These are phyloP conservation scores for Hsuehochloa calcarea DNA, from an alignment of 176 grass and related monocot genomes.

Conservation along the genomic window DNA sequence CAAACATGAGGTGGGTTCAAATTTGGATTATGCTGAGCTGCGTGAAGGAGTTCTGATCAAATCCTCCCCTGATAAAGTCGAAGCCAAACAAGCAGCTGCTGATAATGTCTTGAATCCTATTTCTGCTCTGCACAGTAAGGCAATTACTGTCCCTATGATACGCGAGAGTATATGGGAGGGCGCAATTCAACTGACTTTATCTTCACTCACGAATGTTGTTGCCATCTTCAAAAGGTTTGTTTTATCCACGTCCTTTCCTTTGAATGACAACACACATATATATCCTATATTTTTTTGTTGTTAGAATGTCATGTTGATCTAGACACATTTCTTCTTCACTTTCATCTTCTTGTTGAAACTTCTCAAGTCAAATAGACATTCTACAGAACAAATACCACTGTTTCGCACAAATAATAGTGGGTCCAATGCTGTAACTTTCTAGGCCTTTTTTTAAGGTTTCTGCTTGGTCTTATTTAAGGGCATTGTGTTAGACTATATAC, in stretches of 20 bases:
- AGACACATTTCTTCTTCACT: not conserved
- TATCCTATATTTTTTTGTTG: not conserved
- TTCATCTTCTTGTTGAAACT: not conserved
- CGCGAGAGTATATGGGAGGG: conserved; percentile 95
- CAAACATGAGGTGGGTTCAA: conserved; percentile 22
- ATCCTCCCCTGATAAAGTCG: conserved; percentile 31
- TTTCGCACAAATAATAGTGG: not conserved
- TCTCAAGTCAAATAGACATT: not conserved
- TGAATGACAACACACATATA: not conserved
- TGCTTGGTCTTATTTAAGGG: not conserved
- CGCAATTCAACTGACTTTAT: conserved; percentile 81
- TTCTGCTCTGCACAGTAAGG: not conserved
- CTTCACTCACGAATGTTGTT: conserved; percentile 73
- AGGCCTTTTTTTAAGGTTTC: not conserved
- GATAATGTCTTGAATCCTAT: conserved; percentile 49
- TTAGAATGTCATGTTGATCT: conserved; percentile 18
- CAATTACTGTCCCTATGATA: conserved; percentile 28
- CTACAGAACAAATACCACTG: not conserved
- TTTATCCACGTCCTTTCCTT: not conserved
- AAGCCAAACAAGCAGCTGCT: conserved; percentile 36
- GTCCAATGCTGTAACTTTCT: not conserved
- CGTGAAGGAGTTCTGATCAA: conserved; percentile 19
- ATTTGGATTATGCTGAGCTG: conserved; percentile 6
- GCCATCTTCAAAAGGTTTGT: conserved; percentile 84
- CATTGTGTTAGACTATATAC: not conserved